phyloP scores from a whole-genome alignment of 306 rosid genomes.

The Inga oerstediana region DNA sequence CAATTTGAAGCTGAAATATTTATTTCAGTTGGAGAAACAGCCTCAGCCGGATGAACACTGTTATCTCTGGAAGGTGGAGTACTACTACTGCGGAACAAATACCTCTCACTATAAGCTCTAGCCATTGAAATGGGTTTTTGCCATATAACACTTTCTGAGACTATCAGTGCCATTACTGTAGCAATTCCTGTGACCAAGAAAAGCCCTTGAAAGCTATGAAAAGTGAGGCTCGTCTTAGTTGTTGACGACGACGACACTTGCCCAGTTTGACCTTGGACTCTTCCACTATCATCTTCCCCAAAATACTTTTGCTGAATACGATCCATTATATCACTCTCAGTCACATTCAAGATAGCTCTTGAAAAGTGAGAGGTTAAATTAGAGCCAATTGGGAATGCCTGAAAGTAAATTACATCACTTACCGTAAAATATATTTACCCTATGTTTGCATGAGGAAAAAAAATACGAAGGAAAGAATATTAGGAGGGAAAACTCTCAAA shows the following conservation, averaged over 20 bases:
- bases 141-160: constrained; percentile 43
- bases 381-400: constrained; percentile 36
- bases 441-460: too few relatives aligned
- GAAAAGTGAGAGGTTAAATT: constrained; percentile 35
- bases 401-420: background rate
- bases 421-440: too few relatives aligned
- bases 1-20: background rate
- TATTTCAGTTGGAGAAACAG: background rate
- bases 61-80: background rate
- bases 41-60: background rate
- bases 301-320: constrained; percentile 32
- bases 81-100: background rate
- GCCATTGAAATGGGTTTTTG: constrained; percentile 34
- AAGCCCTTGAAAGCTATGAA: constrained; percentile 38
- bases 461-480: too few relatives aligned
- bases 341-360: constrained; percentile 40
- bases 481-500: too few relatives aligned
- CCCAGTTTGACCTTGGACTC: background rate
- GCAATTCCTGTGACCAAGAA: constrained; percentile 27
- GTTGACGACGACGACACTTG: constrained; percentile 11
- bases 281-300: constrained; percentile 14
- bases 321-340: constrained; percentile 24
- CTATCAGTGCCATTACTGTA: constrained; percentile 21
- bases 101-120: constrained; percentile 22
- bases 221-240: background rate